Evolutionary conservation across 306 rosid species (phyloP), one percentile per base, ranked within the genome.

Genomic region (Boehmeria nivea): DNA sequence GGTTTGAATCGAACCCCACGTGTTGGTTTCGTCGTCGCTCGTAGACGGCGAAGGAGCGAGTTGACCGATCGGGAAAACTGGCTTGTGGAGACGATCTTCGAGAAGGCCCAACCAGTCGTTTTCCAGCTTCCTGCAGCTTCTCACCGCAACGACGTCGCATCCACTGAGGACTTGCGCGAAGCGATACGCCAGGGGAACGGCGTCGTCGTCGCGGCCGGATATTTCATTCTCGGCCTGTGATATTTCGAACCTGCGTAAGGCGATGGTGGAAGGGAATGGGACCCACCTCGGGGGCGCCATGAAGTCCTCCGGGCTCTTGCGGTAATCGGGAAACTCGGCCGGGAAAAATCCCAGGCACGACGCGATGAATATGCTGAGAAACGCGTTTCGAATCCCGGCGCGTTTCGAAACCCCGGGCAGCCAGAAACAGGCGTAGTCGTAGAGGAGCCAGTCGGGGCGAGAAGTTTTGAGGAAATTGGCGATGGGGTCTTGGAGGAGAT

Each of bases 41-140:
- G 11, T 8, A 3, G 2, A 11, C 26, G 16, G 26, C 3, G 17
- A 1, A 16, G 36, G 39, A 52, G 70, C 78, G 40, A 66, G 74
- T 10, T 65, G 66, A 9, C 83, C 81, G 26, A 63, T 50, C 6
- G 65, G 75, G 1, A 62, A 20, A 12, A 70, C 58, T 1, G 75
- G 65, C 15, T 70, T 70, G 17, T 28, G 46, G 40, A 34, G 49
- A 23, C 54, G 26, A 5, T 62, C 8, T 36, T 23, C 26, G 2
- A 70, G 26, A 3, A 70, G 42, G 6, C 4, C 4, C 14, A 70
- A 17, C 53, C 59, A 56, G 3, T 62, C 69, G 16, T 33, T 12
- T 7, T 70, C 75, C 40, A 70, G 36, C 22, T 74, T 67, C 47
- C 10, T 2, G 27, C 56, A 57, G 3, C 67, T 66, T 52, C 74